Evolutionary conservation across 2,329 filamentous ascomycete species (phyloP), one percentile per base, ranked within the genome.

Genomic region (Penicillium verrucosum): DNA sequence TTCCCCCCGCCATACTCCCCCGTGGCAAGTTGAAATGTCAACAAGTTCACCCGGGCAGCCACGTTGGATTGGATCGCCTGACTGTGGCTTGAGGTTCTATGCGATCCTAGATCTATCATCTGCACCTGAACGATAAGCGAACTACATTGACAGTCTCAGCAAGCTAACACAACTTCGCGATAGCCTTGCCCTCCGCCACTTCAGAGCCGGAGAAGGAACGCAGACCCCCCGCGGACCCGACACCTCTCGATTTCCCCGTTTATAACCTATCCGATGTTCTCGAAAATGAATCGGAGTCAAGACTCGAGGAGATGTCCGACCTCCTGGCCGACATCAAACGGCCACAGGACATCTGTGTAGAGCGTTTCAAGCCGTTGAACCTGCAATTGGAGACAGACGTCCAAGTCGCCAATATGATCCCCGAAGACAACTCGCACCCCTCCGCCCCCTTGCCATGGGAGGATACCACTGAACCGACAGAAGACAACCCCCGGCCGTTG

Each of bases 191-290:
- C 46, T 62, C 72, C 21, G 60, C 71, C 45, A 64, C 60, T 38
- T 65, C 70, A 50, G 70, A 74, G 27, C 66, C 69, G 23, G 70
- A 75, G 42, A 74, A 73, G 60, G 77, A 78, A 64, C 77, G 81
- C 58, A 65, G 70, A 42, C 79, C 81, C 38, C 82, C 82, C 44
- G 68, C 79, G 34, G 69, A 69, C 56, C 77, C 82, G 34, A 80
- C 77, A 27, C 76, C 77, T 21, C 73, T 83, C 45, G 80, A 80
- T 51, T 84, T 85, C 62, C 82, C 82, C 32, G 66, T 67, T 51
- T 78, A 80, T 59, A 63, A 68, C 29, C 75, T 78, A 34, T 73
- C 75, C 60, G 68, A 64, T 62, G 68, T 65, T n/a, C 47, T 65
- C 36, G 57, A 65, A 9, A 53, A 72, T 57, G 75, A 75, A 65